Percentiles rank a stretch among this genome's conserved stretches.
These are phyloP conservation scores for Porphyra umbilicalis DNA, from an alignment of 31 red algal species.

Conservation along the genomic window DNA sequence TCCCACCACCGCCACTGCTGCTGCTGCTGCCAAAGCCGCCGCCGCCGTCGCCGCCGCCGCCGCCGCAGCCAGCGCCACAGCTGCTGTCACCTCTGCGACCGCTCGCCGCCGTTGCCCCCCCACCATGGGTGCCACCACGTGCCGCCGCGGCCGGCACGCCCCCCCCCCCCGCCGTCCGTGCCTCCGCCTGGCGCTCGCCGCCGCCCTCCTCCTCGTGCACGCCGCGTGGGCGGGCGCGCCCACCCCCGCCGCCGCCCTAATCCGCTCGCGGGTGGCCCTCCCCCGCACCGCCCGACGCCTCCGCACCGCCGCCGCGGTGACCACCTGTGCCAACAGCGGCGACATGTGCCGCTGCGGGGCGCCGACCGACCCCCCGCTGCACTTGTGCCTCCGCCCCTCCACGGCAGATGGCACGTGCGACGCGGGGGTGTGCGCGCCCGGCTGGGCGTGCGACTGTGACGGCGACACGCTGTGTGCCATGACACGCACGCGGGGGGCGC, in stretches of 20 bases:
- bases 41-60: too few species aligned
- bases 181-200: not conserved
- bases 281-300: not conserved
- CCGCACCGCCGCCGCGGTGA: not conserved
- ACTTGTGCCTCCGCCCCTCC: not conserved
- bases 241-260: not conserved
- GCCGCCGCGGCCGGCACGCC: too few species aligned
- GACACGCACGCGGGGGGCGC: not conserved
- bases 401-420: not conserved
- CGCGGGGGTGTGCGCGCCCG: not conserved
- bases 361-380: not conserved
- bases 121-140: too few species aligned
- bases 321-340: not conserved
- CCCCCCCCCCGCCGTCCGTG: not conserved
- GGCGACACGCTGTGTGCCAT: not conserved
- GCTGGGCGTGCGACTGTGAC: not conserved
- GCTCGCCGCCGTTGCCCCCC: too few species aligned
- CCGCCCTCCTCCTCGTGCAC: not conserved
- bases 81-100: not conserved
- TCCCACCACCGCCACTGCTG: not conserved
- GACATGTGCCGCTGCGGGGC: not conserved
- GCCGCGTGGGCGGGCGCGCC: not conserved
- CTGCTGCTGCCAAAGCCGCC: too few species aligned
- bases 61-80: too few species aligned
- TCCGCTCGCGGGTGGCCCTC: not conserved